Evolutionary conservation across 768 basidiomycete species (phyloP).

Genomic region (Mycena galericulata): DNA sequence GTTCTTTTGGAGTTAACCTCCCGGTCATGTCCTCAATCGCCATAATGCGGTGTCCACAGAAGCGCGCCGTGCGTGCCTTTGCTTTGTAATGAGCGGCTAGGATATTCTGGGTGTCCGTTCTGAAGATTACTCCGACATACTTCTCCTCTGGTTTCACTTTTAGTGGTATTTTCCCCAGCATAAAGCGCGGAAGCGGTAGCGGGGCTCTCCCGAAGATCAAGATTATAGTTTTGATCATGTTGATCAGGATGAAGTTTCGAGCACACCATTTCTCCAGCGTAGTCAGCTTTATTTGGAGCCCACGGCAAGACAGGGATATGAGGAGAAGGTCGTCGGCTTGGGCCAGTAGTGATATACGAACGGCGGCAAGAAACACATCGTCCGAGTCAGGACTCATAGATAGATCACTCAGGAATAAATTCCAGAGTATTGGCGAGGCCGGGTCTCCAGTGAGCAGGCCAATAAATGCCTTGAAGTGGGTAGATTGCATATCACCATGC

Average conservation of each 20-base stretch:
- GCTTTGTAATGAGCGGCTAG: not conserved
- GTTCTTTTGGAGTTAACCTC: too few species aligned
- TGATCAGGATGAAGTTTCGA: not conserved
- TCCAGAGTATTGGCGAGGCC: too few species aligned
- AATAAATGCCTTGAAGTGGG: not conserved
- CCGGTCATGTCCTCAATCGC: not conserved
- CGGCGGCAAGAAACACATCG: not conserved
- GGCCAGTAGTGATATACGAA: not conserved
- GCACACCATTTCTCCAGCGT: not conserved
- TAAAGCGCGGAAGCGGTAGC: not conserved
- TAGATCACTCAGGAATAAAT: too few species aligned
- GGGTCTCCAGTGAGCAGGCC: not conserved
- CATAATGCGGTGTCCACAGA: too few species aligned
- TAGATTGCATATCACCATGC: not conserved
- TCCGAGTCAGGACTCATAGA: too few species aligned
- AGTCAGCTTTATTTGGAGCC: not conserved
- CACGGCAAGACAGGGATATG: not conserved
- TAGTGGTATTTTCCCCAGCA: not conserved
- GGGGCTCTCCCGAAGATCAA: too few species aligned
- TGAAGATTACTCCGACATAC: conserved; percentile 40
- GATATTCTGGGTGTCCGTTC: too few species aligned
- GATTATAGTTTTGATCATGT: not conserved
- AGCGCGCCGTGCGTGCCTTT: too few species aligned
- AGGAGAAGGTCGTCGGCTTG: too few species aligned
- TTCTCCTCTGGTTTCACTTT: conserved; percentile 17